Evolutionary conservation across 306 rosid genomes (phyloP).

Genomic region (Canavalia gladiata): DNA sequence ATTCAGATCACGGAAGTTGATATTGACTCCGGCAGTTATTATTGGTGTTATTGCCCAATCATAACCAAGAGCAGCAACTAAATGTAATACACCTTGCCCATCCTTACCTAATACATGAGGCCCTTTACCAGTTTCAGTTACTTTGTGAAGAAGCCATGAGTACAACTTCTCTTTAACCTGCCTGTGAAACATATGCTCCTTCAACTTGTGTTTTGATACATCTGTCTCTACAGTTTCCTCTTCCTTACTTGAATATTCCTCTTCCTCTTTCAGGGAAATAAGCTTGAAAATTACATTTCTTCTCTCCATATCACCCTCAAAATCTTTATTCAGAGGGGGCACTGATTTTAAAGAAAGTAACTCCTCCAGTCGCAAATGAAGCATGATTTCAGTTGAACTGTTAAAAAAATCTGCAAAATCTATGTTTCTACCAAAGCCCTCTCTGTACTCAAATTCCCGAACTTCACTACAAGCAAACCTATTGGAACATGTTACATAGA

Average conservation of each 20-base stretch:
- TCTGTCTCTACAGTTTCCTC: slow-evolving; percentile 54
- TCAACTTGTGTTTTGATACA: slow-evolving; percentile 55
- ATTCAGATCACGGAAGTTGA: slow-evolving; percentile 82
- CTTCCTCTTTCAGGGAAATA: slow-evolving; percentile 77
- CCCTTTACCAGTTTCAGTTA: slow-evolving; percentile 79
- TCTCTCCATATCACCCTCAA: slow-evolving; percentile 59
- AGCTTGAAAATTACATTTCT: slow-evolving; percentile 64
- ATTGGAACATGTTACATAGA: slow-evolving; percentile 85
- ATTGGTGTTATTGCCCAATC: slow-evolving; percentile 86
- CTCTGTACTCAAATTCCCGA: slow-evolving; percentile 76
- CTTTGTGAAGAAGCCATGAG: slow-evolving; percentile 84
- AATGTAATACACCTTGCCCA: slow-evolving; percentile 86
- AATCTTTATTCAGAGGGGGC: slow-evolving; percentile 46
- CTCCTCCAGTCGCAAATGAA: slow-evolving; percentile 63
- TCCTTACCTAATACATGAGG: slow-evolving; percentile 69
- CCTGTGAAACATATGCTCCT: slow-evolving; percentile 55
- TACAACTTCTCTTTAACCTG: slow-evolving; percentile 77
- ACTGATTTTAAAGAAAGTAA: slow-evolving; percentile 61
- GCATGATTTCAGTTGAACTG: slow-evolving; percentile 59
- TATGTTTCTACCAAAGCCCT: slow-evolving; percentile 53
- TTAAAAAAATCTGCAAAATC: slow-evolving; percentile 53
- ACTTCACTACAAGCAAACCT: slow-evolving; percentile 95
- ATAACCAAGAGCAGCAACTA: slow-evolving; percentile 89
- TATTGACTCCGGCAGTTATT: slow-evolving; percentile 77
- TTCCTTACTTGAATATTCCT: slow-evolving; percentile 58